Base-by-base conservation (phyloP, 352 stramenopile species). In the Pythium dissimile region DNA sequence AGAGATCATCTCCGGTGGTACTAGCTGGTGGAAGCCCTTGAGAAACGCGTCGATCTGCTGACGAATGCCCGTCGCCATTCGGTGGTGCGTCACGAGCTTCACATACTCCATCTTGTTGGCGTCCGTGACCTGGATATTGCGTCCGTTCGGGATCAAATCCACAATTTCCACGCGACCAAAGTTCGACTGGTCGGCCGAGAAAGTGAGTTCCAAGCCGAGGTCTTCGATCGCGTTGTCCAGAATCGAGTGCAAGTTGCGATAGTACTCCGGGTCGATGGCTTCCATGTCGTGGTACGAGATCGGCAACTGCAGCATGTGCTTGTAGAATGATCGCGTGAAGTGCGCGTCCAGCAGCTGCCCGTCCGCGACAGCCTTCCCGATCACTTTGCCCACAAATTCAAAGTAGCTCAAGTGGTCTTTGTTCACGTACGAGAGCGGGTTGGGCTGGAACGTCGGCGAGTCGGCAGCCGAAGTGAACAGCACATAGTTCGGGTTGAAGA, bases 401-500 rank as follows among this genome's bases (percentile, higher is more conserved):
- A 99, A 99, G 83, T 99, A 99, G 65, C 91, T 96, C 51, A 99
- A 65, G 79, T 99, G 96, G 69, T 99, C 96, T 26, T 97, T 94
- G 70, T 99, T 99, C 57, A 99, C 97, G 61, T 94, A 98, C 48
- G 95, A 99, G 31, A 99, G 85, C 46, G 96, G 95, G 71, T 99
- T 99, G 5, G 97, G 97, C 70, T 99, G 97, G 74, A 99, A 99
- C 9, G 97, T 99, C 44, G 95, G 97, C 11, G 97, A 98, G 77
- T 99, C 98, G 21, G 97, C 96, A 4, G 97, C 97, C 18, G 96
- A 98, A 38, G 96, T 99, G 77, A 99, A 99, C 1, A 99, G 73
- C 52, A 97, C 97, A 75, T 99, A 99, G 71, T 99, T 99, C 44
- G 97, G 96, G 73, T 99, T 99, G 78, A 99, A 99, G 64, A 99